These are phyloP conservation scores for Tuber calosporum DNA, from an alignment of 495 filamentous ascomycete species.

Conservation along the genomic window DNA sequence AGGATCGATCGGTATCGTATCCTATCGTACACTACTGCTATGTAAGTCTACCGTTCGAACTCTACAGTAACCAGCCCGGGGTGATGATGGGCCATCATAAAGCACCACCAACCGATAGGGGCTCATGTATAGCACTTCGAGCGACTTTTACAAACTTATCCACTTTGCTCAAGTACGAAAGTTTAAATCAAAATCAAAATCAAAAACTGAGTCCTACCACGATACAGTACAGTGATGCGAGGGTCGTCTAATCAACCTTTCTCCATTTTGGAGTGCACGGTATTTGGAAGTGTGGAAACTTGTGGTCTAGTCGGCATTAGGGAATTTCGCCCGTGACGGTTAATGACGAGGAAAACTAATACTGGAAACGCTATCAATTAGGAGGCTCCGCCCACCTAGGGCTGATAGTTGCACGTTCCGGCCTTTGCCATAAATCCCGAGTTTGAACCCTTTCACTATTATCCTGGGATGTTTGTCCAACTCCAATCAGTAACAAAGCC, in stretches of 20 bases:
- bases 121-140: no score
- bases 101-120: no score
- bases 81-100: no score
- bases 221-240: background rate
- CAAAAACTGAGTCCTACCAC: no score
- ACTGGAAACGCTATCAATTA: background rate
- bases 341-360: background rate
- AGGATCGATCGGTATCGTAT: no score
- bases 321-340: background rate
- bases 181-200: no score
- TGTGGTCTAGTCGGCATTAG: background rate
- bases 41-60: no score
- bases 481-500: background rate
- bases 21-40: no score
- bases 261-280: background rate
- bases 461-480: background rate
- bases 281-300: background rate
- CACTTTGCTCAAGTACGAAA: no score
- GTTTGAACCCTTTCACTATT: background rate
- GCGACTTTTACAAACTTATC: no score
- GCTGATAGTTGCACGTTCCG: background rate
- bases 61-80: no score
- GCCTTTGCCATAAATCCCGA: background rate
- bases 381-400: no score
- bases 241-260: background rate